Base-by-base conservation (phyloP, 176 grass and related monocot species). In the Ensete glaucum region DNA sequence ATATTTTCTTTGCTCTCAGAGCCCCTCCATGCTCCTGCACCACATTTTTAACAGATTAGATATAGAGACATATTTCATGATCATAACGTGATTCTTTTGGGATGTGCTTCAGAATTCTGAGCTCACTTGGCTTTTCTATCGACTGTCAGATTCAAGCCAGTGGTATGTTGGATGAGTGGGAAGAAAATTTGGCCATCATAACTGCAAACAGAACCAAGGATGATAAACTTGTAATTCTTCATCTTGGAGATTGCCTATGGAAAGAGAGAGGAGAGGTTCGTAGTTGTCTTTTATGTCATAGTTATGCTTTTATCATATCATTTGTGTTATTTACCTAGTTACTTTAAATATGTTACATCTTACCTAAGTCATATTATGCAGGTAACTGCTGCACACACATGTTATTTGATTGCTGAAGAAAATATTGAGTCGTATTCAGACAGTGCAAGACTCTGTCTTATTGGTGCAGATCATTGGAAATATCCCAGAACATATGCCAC, bases 161-260 rank as follows among this genome's bases (percentile, higher is more conserved):
- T 82, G 86, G 81, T 66, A 99, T 99, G 90, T 81, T 99, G 82
- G 88, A 99, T 82, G 91, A 94, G 56, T 99, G 95, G 91, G 91
- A 94, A 81, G 88, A 94, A 76, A 99, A 99, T 99, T 87, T 99
- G 80, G 95, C 95, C 73, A 91, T 99, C 70, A 89, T 99, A 75
- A 91, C 90, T 55, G 95, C 91, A 82, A 99, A 99, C 74, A 91
- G 91, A 73, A 99, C 95, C 60, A 99, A 94, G 73, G 86, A 84
- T 77, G 95, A 94, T 77, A 86, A 88, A 72, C 86, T 99, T 69
- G 91, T 99, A 57, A 91, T 99, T 54, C 89, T 92, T 71, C 91
- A 99, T 82, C 91, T 99, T 62, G 95, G 91, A 48, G 95, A 99
- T 87, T 94, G 95, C 78, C 88, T 99, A 27, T 99, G 95, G 95